These are phyloP conservation scores for Tulasnella sp. DNA, from an alignment of 768 basidiomycete genomes.

Conservation along the genomic window DNA sequence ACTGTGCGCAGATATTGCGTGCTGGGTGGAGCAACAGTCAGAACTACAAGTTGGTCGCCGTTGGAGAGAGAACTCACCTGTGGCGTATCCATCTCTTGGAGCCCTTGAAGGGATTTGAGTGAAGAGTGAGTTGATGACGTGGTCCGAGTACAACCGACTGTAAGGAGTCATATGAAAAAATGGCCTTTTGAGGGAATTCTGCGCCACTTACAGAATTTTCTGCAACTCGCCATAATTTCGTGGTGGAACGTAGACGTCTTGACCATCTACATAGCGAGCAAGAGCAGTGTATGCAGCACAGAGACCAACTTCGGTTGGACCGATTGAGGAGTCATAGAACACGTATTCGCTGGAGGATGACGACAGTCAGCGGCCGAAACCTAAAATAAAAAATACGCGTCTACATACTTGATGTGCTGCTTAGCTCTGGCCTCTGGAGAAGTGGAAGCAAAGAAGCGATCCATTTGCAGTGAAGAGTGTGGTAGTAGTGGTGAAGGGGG, in stretches of 20 bases:
- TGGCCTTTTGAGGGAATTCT: not conserved
- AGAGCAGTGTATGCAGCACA: slow-evolving; percentile 74
- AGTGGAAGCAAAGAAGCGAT: slow-evolving; percentile 58
- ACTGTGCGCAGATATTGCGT: slow-evolving; percentile 56
- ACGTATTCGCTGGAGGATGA: slow-evolving; percentile 38
- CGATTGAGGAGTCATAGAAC: slow-evolving; percentile 8
- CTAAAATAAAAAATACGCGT: slow-evolving; percentile 5
- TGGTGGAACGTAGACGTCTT: slow-evolving; percentile 59
- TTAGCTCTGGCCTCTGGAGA: slow-evolving; percentile 64
- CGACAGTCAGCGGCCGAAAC: slow-evolving; percentile 36
- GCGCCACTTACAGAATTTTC: slow-evolving; percentile 46
- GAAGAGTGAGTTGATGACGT: slow-evolving; percentile 71
- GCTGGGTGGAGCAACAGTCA: slow-evolving; percentile 32
- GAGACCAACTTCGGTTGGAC: slow-evolving; percentile 30
- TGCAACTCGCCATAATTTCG: slow-evolving; percentile 52
- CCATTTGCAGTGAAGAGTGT: slow-evolving; percentile 32
- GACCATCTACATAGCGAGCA: slow-evolving; percentile 55
- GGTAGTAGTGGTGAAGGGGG: not conserved
- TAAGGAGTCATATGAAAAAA: not conserved
- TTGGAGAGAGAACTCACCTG: slow-evolving; percentile 35
- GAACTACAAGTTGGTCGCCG: slow-evolving; percentile 4
- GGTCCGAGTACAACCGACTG: slow-evolving; percentile 64
- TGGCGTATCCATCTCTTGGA: slow-evolving; percentile 31
- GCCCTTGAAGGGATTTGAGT: slow-evolving; percentile 41
- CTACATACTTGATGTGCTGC: slow-evolving; percentile 47